These are phyloP conservation scores for Ceratocystis colombiana DNA, from an alignment of 2,329 filamentous ascomycete genomes.

Conservation along the genomic window DNA sequence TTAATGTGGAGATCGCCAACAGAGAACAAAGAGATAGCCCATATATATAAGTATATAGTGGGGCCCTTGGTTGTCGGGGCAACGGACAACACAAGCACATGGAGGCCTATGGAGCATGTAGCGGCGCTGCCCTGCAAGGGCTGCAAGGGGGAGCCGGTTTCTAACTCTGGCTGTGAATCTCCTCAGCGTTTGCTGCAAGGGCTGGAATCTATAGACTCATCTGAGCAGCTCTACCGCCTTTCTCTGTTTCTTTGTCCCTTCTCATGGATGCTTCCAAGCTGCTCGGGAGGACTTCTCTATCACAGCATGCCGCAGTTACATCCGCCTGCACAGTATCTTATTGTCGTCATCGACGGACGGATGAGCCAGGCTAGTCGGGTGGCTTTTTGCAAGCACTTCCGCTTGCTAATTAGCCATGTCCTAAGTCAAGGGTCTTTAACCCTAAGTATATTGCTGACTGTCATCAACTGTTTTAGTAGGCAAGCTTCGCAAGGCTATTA, in stretches of 20 bases:
- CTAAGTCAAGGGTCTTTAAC: background rate
- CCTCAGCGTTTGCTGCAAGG: background rate
- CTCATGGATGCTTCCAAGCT: background rate
- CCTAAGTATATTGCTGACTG: background rate
- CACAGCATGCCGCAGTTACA: background rate
- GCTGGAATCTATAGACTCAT: background rate
- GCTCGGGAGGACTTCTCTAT: background rate
- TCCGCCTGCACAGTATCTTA: background rate
- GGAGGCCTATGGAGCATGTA: background rate
- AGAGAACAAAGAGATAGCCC: background rate
- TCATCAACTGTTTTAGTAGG: background rate
- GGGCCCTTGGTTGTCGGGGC: background rate
- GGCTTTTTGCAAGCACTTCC: background rate
- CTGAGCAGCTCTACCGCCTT: background rate
- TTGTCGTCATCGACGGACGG: background rate
- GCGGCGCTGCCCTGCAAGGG: background rate
- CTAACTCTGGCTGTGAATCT: background rate
- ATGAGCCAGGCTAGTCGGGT: background rate
- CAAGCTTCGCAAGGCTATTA: background rate
- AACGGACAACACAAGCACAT: background rate
- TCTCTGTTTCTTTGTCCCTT: background rate
- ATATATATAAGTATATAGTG: background rate
- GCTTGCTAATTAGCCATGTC: background rate
- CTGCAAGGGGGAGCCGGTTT: background rate
- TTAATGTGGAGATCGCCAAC: background rate